Percentiles rank a stretch among this genome's conserved stretches.
phyloP scores from a whole-genome alignment of 2,329 filamentous ascomycete genomes.

The Exophiala dermatitidis region DNA sequence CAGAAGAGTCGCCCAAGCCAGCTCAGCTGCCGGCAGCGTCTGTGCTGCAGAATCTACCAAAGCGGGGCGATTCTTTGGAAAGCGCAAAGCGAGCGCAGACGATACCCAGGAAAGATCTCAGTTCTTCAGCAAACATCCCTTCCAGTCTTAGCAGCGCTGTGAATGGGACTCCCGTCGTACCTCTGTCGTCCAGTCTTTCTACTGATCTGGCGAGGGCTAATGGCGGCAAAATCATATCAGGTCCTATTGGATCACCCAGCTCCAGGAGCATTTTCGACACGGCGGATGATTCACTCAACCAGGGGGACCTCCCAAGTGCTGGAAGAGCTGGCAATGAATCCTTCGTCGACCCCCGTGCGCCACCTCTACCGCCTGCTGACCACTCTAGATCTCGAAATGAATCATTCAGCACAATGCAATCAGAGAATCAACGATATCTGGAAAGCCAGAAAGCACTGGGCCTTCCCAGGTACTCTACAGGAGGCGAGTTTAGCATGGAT shows the following conservation, averaged over 20 bases:
- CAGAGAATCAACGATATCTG: constrained; percentile 32
- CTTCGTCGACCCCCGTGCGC: constrained; percentile 53
- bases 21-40: constrained; percentile 29
- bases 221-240: constrained; percentile 38
- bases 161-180: constrained; percentile 19
- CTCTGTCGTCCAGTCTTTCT: constrained; percentile 5
- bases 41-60: constrained; percentile 39
- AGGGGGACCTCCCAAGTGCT: constrained; percentile 8
- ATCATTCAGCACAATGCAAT: constrained; percentile 39
- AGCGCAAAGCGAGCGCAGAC: constrained; percentile 30
- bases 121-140: constrained; percentile 28
- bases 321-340: constrained; percentile 43
- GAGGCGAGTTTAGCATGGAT: constrained; percentile 86
- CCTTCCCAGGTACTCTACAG: constrained; percentile 64
- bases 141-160: constrained; percentile 34
- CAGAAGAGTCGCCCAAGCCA: constrained; percentile 36
- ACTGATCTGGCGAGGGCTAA: constrained; percentile 31
- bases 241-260: constrained; percentile 38
- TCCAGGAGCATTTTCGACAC: constrained; percentile 38
- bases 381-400: constrained; percentile 41
- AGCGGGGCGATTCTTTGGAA: constrained; percentile 55
- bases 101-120: constrained; percentile 60
- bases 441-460: constrained; percentile 55
- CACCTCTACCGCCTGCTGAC: constrained; percentile 48
- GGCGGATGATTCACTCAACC: constrained; percentile 26